A percentile compares a stretch with the other conserved stretches of the same genome.
phyloP scores from a whole-genome alignment of 1,284 basidiomycete species.

The Irpex sp. region DNA sequence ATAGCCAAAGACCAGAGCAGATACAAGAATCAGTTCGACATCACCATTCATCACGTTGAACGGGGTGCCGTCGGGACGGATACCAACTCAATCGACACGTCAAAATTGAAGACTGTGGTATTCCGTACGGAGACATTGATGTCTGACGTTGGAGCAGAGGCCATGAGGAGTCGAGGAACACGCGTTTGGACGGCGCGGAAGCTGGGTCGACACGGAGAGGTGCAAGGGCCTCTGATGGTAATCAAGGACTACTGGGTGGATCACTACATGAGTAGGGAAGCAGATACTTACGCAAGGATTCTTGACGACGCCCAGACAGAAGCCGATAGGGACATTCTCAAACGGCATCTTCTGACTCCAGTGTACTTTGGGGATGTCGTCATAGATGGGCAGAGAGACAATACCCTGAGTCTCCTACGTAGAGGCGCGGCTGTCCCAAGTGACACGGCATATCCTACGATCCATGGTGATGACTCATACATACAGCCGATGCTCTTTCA shows the following conservation, averaged over 20 bases:
- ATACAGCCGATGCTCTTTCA: background rate
- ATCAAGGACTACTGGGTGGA: conserved; percentile 9
- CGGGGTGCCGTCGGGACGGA: too few species aligned
- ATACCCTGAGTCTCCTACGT: background rate
- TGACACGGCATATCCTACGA: background rate
- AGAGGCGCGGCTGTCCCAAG: background rate
- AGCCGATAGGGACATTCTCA: background rate
- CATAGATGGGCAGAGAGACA: background rate
- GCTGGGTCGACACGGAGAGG: background rate
- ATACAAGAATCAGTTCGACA: background rate
- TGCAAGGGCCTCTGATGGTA: background rate
- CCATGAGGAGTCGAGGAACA: conserved; percentile 1
- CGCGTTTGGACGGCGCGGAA: conserved; percentile 4
- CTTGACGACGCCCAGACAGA: background rate
- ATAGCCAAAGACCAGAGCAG: background rate
- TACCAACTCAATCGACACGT: background rate
- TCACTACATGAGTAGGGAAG: background rate
- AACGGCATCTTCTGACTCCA: background rate
- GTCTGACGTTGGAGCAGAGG: background rate
- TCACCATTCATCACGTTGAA: background rate
- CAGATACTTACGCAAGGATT: background rate
- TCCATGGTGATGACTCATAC: background rate
- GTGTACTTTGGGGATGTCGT: background rate
- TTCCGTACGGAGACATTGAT: background rate
- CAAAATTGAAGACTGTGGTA: background rate